Evolutionary conservation across 257 asterid genomes (phyloP).

Genomic region (Nicotiana tabacum): DNA sequence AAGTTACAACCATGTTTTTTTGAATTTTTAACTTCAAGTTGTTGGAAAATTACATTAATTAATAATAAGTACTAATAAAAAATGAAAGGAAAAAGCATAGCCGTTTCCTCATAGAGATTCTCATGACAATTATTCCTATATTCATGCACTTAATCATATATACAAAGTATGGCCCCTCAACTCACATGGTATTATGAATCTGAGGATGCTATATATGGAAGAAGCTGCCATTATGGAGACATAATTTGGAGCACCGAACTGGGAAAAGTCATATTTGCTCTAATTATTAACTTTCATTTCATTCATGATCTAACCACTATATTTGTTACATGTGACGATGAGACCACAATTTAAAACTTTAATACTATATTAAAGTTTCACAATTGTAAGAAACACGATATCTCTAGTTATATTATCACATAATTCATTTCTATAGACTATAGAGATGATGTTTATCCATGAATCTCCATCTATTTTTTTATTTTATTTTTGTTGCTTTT

Average conservation of each 20-base stretch:
- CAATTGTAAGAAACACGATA: too few species aligned
- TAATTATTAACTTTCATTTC: not conserved
- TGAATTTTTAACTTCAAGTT: not conserved
- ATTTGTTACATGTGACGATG: too few species aligned
- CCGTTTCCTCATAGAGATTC: not conserved
- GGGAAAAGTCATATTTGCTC: not conserved
- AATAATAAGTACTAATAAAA: not conserved
- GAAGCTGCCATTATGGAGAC: constrained; percentile 10
- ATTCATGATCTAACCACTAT: not conserved
- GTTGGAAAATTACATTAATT: too few species aligned
- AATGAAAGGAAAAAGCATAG: not conserved
- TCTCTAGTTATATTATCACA: too few species aligned
- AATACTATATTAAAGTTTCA: too few species aligned
- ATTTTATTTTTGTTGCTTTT: too few species aligned
- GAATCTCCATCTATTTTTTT: too few species aligned
- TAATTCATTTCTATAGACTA: too few species aligned
- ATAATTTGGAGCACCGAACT: not conserved
- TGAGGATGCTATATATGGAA: not conserved
- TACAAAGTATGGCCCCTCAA: not conserved
- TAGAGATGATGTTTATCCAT: too few species aligned
- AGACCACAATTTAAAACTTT: too few species aligned
- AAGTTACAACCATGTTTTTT: not conserved
- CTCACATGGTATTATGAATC: constrained; percentile 8
- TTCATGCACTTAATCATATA: not conserved
- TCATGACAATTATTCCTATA: not conserved